These are phyloP conservation scores for Scortechinia acanthostroma DNA, from an alignment of 2,329 filamentous ascomycete species.

Conservation along the genomic window DNA sequence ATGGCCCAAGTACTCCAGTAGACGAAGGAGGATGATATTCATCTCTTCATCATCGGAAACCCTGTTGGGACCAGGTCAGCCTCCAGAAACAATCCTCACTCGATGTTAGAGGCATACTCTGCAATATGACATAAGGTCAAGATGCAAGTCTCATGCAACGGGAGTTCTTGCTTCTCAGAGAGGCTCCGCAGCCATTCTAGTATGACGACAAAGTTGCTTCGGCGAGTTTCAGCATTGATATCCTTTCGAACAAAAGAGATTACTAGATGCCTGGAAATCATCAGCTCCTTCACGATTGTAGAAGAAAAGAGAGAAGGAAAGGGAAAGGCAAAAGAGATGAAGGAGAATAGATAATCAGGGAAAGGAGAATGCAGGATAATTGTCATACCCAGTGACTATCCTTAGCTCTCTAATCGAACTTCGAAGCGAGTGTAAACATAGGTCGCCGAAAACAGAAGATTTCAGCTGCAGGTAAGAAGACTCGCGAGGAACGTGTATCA, in stretches of 20 bases:
- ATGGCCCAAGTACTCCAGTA: conserved; percentile 65
- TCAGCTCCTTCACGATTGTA: conserved; percentile 1
- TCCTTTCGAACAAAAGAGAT: conserved; percentile 41
- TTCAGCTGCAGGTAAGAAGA: conserved; percentile 35
- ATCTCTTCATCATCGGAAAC: conserved; percentile 53
- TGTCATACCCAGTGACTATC: conserved; percentile 46
- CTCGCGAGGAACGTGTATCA: conserved; percentile 40
- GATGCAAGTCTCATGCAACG: conserved; percentile 55
- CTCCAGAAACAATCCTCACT: no score
- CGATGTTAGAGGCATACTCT: conserved; percentile 24
- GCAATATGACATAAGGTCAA: conserved; percentile 52
- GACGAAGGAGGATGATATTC: conserved; percentile 52
- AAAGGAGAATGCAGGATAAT: no score
- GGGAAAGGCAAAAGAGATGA: conserved; percentile 4
- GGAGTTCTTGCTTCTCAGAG: conserved; percentile 40
- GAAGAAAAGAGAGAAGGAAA: conserved; percentile 3
- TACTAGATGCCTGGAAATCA: conserved; percentile 29
- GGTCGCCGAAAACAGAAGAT: conserved; percentile 42
- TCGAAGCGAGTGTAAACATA: conserved; percentile 48
- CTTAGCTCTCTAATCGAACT: conserved; percentile 57
- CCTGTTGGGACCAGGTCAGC: conserved; percentile 16
- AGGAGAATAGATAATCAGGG: no score
- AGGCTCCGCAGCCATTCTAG: conserved; percentile 48
- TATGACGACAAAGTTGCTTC: conserved; percentile 44
- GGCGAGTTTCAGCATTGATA: conserved; percentile 31